Evolutionary conservation across 73 alveolate genomes (phyloP).

Genomic region (Durusdinium trenchii): DNA sequence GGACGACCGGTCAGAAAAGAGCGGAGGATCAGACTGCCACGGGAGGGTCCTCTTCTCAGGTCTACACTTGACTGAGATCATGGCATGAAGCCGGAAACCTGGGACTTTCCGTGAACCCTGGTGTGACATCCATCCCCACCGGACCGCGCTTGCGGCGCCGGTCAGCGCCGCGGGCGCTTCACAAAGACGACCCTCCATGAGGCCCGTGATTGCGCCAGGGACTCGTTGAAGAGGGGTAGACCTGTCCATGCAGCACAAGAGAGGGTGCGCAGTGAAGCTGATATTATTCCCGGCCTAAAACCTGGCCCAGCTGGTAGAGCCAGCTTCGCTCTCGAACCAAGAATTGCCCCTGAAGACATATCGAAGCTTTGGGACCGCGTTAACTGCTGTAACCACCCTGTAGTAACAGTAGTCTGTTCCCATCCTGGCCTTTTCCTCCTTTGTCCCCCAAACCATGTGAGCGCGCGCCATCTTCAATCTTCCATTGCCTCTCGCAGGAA

Average conservation of each 20-base stretch:
- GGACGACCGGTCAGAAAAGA: no score
- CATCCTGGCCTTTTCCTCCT: slow-evolving; percentile 46
- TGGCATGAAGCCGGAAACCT: no score
- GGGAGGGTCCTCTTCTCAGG: no score
- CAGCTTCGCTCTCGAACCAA: background rate
- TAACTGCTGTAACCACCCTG: no score
- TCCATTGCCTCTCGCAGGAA: slow-evolving; percentile 94
- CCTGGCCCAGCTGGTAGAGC: background rate
- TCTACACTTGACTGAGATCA: no score
- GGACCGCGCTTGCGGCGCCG: background rate
- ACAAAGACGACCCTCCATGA: slow-evolving; percentile 88
- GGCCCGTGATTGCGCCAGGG: background rate
- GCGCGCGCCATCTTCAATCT: slow-evolving; percentile 91
- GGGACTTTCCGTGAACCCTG: no score
- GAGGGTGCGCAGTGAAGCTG: background rate
- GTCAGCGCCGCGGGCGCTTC: slow-evolving; percentile 62
- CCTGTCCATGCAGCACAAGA: slow-evolving; percentile 2
- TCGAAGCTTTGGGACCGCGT: no score
- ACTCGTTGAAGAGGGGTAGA: slow-evolving; percentile 73
- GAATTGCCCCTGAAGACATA: background rate
- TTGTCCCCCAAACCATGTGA: slow-evolving; percentile 79
- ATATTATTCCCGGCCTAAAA: background rate
- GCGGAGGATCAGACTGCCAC: no score
- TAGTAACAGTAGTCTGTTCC: no score
- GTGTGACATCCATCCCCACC: no score